Evolutionary conservation across 805 yeast species (phyloP), one percentile per base, ranked within the genome.

Genomic region (Ogataea degrootiae): DNA sequence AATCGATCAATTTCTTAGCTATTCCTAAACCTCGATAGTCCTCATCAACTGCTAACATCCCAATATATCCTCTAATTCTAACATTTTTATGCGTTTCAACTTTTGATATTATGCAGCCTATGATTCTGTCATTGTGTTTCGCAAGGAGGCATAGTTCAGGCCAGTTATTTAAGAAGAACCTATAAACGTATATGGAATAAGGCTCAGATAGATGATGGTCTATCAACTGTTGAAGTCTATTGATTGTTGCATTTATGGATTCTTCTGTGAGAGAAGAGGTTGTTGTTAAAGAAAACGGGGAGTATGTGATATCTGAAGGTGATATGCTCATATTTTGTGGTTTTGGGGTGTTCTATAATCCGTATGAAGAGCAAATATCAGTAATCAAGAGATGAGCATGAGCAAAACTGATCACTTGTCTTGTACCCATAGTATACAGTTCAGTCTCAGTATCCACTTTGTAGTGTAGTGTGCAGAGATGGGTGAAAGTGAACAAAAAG

Each of bases 151-250:
- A 85, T 48, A 90, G 74, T 41, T 85, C 83, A 1, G 98, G 97
- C 97, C 97, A 91, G 57, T 83, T 84, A 57, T 85, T 85, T 39
- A 94, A 70, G 62, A 94, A 94, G 68, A 85, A 94, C 61, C 96
- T 77, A 66, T 91, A 94, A 2, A 94, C 97, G 59, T 88, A 94
- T 17, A 88, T 77, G 4, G 97, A 91, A 63, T 94, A 94, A 0
- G 99, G 98, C 65, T 94, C 99, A 29, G 94, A 84, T 37, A 94
- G 71, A 63, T 91, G 94, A 11, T 71, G 72, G 37, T 84, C 79
- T 11, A 92, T 83, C 41, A 92, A 72, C 11, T 61, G 59, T 56
- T 79, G 75, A 14, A 85, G 70, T 29, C 72, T 73, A 12, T 69
- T 62, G 50, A 84, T 73, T 51, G 84, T 80, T 2, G 58, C 34